Percentiles rank a stretch among this genome's conserved stretches.
phyloP scores from a whole-genome alignment of 2,329 filamentous ascomycete species.

The Paracoccidioides lutzii region DNA sequence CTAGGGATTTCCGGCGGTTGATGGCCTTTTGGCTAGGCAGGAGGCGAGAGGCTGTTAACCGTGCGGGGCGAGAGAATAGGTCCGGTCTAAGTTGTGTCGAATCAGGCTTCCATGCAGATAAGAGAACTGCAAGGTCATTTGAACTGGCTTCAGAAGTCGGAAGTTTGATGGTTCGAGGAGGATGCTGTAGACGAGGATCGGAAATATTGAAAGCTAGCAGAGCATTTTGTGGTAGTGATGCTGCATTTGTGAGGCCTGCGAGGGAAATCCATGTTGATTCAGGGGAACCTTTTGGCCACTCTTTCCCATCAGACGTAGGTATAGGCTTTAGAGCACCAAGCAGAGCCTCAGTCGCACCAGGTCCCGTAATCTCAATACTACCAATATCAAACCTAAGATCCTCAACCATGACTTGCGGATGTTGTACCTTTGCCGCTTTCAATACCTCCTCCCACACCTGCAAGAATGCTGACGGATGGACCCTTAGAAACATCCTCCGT shows the following conservation, averaged over 20 bases:
- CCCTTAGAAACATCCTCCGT: conserved; percentile 52
- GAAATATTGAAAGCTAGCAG: conserved; percentile 59
- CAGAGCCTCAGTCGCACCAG: conserved; percentile 67
- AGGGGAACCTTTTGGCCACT: conserved; percentile 18
- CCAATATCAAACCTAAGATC: conserved; percentile 61
- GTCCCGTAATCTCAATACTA: conserved; percentile 57
- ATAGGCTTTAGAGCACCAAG: conserved; percentile 51
- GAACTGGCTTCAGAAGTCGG: conserved; percentile 24
- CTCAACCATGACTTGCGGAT: conserved; percentile 48
- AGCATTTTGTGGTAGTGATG: conserved; percentile 55
- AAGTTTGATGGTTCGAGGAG: conserved; percentile 46
- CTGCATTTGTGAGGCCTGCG: conserved; percentile 49
- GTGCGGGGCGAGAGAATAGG: conserved; percentile 56
- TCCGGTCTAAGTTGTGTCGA: conserved; percentile 30
- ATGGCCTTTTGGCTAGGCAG: conserved; percentile 67
- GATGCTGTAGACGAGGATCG: conserved; percentile 71
- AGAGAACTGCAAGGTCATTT: conserved; percentile 42
- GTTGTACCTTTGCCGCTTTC: conserved; percentile 46
- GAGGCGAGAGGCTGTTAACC: conserved; percentile 51
- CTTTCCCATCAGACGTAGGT: conserved; percentile 21
- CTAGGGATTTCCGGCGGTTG: conserved; percentile 58
- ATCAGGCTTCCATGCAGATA: conserved; percentile 58
- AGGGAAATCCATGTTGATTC: conserved; percentile 31
- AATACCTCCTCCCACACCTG: conserved; percentile 52
- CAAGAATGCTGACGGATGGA: conserved; percentile 67